Base-by-base conservation (phyloP, 148 eudicot genomes). In the Simmondsia chinensis region DNA sequence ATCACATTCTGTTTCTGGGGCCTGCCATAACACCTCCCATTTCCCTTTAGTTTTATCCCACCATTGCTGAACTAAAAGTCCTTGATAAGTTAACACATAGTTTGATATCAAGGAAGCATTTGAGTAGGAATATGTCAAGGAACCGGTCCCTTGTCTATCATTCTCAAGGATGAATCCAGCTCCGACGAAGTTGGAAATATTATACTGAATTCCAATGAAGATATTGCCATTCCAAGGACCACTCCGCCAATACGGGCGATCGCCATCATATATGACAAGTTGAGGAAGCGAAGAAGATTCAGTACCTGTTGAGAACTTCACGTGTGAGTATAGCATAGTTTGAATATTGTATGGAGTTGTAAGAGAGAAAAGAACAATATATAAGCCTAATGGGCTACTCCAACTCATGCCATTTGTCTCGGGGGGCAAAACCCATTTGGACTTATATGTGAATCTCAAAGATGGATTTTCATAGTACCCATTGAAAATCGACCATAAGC, bases 191-290 rank as follows among this genome's bases (percentile, higher is more conserved):
- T 46, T 15, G 2, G 44, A 26, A 8, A 24, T n/a, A 12, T 25
- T 46, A 14, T 36, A 10, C n/a, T 28, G 36, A 14, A 38, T 21
- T 3, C 55, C 63, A 4, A 17, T 39, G 20, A 58, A 58, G 29
- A 22, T 39, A 23, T 58, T 41, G 4, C 63, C 54, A 16, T 48
- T 58, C 63, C 63, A 58, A 6, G 63, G 63, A n/a, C 63, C 63
- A 7, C 54, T 48, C 8, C 55, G 23, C 55, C 55, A 58, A 16
- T 33, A 24, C 1, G 48, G 40, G 3, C 14, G 25, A 39, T 32
- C 20, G 7, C 20, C 39, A 20, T 30, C 37, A 22, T 25, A 53
- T 12, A 53, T 20, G 12, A 39, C 24, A 8, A 41, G 6, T 22
- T 53, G 28, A 8, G 39, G 38, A 16, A 41, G 12, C 3, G 28